Evolutionary conservation across 2,329 filamentous ascomycete species (phyloP).

Genomic region (Aotearoamyces nothofagi): DNA sequence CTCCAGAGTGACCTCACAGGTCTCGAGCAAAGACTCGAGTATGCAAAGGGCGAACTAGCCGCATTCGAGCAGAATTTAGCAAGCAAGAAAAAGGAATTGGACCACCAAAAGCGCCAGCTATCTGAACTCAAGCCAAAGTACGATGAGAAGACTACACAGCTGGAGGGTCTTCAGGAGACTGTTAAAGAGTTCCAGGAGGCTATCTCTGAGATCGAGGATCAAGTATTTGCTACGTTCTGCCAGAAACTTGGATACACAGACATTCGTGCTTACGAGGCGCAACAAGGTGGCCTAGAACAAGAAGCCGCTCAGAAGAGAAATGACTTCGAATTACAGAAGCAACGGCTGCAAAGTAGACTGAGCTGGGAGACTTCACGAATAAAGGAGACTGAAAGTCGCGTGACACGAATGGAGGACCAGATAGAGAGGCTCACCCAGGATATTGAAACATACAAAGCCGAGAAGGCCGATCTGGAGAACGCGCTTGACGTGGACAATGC

Average conservation of each 20-base stretch:
- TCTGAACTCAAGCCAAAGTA: slow-evolving; percentile 66
- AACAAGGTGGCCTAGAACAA: slow-evolving; percentile 84
- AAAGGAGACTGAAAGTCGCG: slow-evolving; percentile 47
- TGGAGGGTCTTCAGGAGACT: slow-evolving; percentile 44
- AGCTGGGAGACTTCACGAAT: slow-evolving; percentile 39
- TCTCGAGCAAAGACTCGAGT: slow-evolving; percentile 60
- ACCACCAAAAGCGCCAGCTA: slow-evolving; percentile 58
- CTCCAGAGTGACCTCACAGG: slow-evolving; percentile 67
- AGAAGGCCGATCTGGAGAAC: slow-evolving; percentile 62
- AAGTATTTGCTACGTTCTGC: slow-evolving; percentile 78
- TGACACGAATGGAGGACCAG: slow-evolving; percentile 51
- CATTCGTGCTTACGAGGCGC: slow-evolving; percentile 85
- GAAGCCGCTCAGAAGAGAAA: slow-evolving; percentile 77
- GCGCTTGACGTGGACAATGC: slow-evolving; percentile 58
- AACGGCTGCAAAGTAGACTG: slow-evolving; percentile 49
- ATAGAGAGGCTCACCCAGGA: slow-evolving; percentile 52
- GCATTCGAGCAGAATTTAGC: slow-evolving; percentile 69
- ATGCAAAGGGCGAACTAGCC: slow-evolving; percentile 59
- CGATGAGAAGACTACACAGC: slow-evolving; percentile 50
- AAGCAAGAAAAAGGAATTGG: slow-evolving; percentile 71
- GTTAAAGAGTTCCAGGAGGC: slow-evolving; percentile 42
- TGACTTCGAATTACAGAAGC: slow-evolving; percentile 73
- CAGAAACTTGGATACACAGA: slow-evolving; percentile 71
- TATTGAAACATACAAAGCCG: slow-evolving; percentile 52
- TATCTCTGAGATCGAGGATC: slow-evolving; percentile 72